These are phyloP conservation scores for Cryptococcus sp. DNA, from an alignment of 1,284 basidiomycete species.

Conservation along the genomic window DNA sequence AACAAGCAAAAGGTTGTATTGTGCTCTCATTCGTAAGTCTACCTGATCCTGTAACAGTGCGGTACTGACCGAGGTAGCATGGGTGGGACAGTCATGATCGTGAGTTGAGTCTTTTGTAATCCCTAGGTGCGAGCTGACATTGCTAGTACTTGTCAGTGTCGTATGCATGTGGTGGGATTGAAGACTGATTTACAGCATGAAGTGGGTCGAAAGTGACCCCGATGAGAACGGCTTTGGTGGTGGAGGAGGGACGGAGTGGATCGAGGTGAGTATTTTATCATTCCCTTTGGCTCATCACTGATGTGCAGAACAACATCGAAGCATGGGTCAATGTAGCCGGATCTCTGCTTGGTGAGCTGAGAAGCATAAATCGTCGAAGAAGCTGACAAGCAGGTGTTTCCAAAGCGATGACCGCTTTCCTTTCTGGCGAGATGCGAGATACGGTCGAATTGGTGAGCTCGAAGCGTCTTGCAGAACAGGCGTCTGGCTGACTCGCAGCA, in stretches of 20 bases:
- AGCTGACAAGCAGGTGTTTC: conserved; percentile 48
- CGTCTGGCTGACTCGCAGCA: conserved; percentile 33
- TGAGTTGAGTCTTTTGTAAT: conserved; percentile 14
- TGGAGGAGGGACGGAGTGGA: conserved; percentile 80
- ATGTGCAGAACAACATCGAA: conserved; percentile 64
- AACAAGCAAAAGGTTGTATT: conserved; percentile 79
- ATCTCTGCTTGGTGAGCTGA: conserved; percentile 65
- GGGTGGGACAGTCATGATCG: conserved; percentile 62
- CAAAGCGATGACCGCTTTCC: conserved; percentile 92
- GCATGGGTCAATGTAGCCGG: conserved; percentile 79
- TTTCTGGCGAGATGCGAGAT: conserved; percentile 92
- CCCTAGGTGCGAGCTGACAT: background rate
- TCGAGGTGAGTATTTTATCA: conserved; percentile 58
- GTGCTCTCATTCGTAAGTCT: conserved; percentile 61
- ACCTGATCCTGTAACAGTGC: background rate
- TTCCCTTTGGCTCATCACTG: background rate
- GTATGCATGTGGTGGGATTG: conserved; percentile 12
- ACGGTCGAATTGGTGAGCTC: conserved; percentile 64
- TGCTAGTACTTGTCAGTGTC: conserved; percentile 40
- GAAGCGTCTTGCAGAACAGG: background rate
- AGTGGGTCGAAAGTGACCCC: conserved; percentile 85
- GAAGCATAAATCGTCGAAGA: background rate
- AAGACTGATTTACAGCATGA: conserved; percentile 55
- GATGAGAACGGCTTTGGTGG: conserved; percentile 57
- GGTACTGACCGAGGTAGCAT: conserved; percentile 49